Conservation (phyloP, 2,329 filamentous ascomycete species). For the Fusarium poae region DNA sequence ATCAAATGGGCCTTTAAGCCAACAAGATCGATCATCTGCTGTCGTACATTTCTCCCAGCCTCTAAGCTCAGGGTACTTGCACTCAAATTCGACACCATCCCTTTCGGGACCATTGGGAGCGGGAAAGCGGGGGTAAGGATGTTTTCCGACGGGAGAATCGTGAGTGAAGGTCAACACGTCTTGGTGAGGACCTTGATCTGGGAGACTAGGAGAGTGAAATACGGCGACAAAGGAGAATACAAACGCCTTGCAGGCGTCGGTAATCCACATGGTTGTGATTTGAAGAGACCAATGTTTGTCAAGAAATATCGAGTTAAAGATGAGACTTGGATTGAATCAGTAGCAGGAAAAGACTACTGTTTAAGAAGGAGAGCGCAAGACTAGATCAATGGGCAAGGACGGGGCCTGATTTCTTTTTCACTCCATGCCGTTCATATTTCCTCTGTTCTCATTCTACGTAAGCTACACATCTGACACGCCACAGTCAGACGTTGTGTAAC, state of each 20-base stretch:
- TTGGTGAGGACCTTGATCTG: neutral
- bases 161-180: conserved; percentile 15
- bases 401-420: neutral
- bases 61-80: conserved; percentile 5
- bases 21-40: conserved; percentile 5
- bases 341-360: neutral
- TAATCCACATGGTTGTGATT: conserved; percentile 5
- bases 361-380: neutral
- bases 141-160: neutral
- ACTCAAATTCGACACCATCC: neutral
- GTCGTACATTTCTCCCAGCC: conserved; percentile 14
- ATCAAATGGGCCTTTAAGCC: neutral
- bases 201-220: conserved; percentile 3
- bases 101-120: conserved; percentile 9
- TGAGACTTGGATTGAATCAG: neutral
- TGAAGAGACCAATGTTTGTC: neutral
- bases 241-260: conserved; percentile 15
- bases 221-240: conserved; percentile 10
- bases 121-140: conserved; percentile 2
- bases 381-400: no score
- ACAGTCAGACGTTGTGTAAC: neutral
- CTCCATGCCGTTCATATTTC: no score
- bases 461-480: neutral
- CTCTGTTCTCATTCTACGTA: neutral
- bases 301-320: neutral